Evolutionary conservation across 805 yeast genomes (phyloP).

Genomic region (Starmerella geochares): DNA sequence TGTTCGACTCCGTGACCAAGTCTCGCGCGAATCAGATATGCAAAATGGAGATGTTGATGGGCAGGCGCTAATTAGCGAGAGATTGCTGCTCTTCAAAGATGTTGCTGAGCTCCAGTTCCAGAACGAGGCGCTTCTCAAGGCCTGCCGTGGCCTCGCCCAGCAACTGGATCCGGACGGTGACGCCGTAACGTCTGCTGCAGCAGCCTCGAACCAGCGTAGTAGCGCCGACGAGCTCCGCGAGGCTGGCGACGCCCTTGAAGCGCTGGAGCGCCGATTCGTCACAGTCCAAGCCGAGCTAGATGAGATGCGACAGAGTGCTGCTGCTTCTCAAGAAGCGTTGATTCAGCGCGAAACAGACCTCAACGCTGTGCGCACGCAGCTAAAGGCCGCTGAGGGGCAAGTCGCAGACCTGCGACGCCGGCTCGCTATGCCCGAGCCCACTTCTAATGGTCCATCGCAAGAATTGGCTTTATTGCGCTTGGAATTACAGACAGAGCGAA

Average conservation of each 20-base stretch:
- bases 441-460: background rate
- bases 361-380: background rate
- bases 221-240: constrained; percentile 31
- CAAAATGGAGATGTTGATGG: constrained; percentile 2
- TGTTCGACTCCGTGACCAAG: constrained; percentile 40
- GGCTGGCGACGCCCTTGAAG: constrained; percentile 31
- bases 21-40: constrained; percentile 16
- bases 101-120: constrained; percentile 60
- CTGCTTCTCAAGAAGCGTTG: background rate
- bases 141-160: constrained; percentile 61
- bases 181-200: constrained; percentile 7
- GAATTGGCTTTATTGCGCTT: constrained; percentile 16
- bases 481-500: constrained; percentile 24
- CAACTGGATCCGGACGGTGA: constrained; percentile 29
- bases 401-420: constrained; percentile 2
- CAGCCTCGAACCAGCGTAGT: constrained; percentile 21
- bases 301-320: background rate
- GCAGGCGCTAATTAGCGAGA: constrained; percentile 47
- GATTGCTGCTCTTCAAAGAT: constrained; percentile 60
- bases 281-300: constrained; percentile 4
- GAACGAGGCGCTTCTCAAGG: constrained; percentile 59
- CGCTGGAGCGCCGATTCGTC: constrained; percentile 24
- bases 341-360: background rate
- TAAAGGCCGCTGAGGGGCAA: background rate
- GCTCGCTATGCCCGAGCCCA: background rate